Base-by-base conservation (phyloP, 129 eudicot genomes). In the Apium graveolens region DNA sequence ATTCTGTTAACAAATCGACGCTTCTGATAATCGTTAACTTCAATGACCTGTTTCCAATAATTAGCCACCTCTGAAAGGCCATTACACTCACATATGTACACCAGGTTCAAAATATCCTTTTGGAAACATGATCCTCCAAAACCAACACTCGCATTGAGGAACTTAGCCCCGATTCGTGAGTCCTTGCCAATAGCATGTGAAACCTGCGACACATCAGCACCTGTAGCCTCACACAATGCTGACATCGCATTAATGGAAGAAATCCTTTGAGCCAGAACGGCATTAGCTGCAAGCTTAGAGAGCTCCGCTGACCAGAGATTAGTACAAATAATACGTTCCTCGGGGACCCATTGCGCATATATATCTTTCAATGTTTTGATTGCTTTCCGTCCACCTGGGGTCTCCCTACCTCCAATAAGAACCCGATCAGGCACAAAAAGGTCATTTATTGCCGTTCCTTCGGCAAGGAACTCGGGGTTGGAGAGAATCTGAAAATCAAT, bases 251-350 rank as follows among this genome's bases (percentile, higher is more conserved):
- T 89, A 55, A 89, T 90, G 1, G 92, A 89, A 46, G 92, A 89
- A 76, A 88, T 88, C 51, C 92, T 83, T 77, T 88, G 92, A 13
- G 92, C 89, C 80, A 88, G 81, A 75, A 88, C 84, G 44, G 93
- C 93, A 83, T 89, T 89, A 20, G 93, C 93, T 6, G 93, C 93
- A 39, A 89, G 90, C 68, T 89, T 89, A 27, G 93, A 89, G 7
- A 89, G 85, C 80, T 89, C 93, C 26, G 93, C 87, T 26, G 93
- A 89, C 93, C 93, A 89, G 3, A 89, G 85, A 86, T 89, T 89
- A 41, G 93, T 86, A 78, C 93, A 89, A 21, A 89, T 78, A 62
- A 89, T 89, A 18, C 84, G 82, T 29, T 86, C 90, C 69, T 89
- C 84, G 1, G 90, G 87, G 69, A 89, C 93, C 93, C 93, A 89